A percentile compares a stretch with the other conserved stretches of the same genome.
These are phyloP conservation scores for Dalechampia spathulata DNA, from an alignment of 441 rosid species.

Conservation along the genomic window DNA sequence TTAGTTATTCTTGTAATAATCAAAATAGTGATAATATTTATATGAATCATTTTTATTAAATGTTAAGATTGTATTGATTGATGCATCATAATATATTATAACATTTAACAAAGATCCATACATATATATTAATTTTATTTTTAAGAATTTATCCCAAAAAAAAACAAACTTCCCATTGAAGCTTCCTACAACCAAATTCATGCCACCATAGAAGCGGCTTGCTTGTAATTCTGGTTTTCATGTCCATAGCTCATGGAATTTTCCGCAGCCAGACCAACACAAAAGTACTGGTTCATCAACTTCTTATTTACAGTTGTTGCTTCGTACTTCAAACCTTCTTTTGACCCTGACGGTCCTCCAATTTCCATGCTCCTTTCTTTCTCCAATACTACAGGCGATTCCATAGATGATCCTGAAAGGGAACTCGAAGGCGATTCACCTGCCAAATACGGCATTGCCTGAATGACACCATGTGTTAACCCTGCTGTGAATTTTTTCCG, in stretches of 20 bases:
- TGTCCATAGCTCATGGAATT: constrained; percentile 23
- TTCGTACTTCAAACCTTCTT: constrained; percentile 16
- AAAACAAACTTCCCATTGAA: no score
- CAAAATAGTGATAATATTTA: no score
- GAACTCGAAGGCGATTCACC: constrained; percentile 35
- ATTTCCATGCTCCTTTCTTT: constrained; percentile 23
- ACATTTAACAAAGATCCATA: no score
- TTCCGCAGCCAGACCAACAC: constrained; percentile 55
- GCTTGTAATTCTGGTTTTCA: constrained; percentile 31
- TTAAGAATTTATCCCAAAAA: no score
- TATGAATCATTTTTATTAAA: no score
- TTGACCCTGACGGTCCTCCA: constrained; percentile 9
- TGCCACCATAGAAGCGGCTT: constrained; percentile 39
- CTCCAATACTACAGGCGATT: constrained; percentile 34
- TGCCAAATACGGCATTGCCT: constrained; percentile 36
- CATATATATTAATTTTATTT: no score
- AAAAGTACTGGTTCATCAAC: constrained; percentile 58
- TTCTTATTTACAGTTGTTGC: constrained; percentile 35
- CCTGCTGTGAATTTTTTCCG: constrained; percentile 57
- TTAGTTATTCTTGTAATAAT: no score
- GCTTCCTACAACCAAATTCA: constrained; percentile 22
- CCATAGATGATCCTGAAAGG: constrained; percentile 27
- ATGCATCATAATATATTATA: no score
- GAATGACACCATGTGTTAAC: constrained; percentile 69
- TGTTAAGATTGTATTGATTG: no score